phyloP scores from a whole-genome alignment of 2,329 filamentous ascomycete species.

The Alternaria metachromatica region DNA sequence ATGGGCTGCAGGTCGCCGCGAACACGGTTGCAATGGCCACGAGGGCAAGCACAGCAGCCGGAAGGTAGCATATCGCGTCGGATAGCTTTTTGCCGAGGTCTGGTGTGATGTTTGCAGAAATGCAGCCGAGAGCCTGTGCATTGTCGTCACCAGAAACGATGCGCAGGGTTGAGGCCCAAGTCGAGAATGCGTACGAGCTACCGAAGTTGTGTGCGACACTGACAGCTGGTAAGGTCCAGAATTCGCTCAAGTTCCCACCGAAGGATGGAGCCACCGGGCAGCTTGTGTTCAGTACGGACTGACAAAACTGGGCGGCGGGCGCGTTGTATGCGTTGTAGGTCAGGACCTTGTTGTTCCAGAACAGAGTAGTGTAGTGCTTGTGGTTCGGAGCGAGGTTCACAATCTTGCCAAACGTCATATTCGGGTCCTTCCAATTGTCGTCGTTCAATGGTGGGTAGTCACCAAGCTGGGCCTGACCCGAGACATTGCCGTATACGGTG shows the following conservation, averaged over 20 bases:
- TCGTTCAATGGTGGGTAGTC: slow-evolving; percentile 66
- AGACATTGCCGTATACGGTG: slow-evolving; percentile 90
- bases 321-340: slow-evolving; percentile 73
- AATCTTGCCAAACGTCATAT: slow-evolving; percentile 77
- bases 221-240: slow-evolving; percentile 71
- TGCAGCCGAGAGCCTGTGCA: slow-evolving; percentile 74
- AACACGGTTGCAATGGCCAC: slow-evolving; percentile 83
- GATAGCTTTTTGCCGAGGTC: slow-evolving; percentile 73
- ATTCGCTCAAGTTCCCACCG: slow-evolving; percentile 60
- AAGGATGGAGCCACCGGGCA: slow-evolving; percentile 84
- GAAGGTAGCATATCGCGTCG: slow-evolving; percentile 76
- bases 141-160: slow-evolving; percentile 75
- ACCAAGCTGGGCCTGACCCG: slow-evolving; percentile 68
- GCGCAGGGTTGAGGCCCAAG: slow-evolving; percentile 74
- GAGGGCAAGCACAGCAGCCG: slow-evolving; percentile 77
- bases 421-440: slow-evolving; percentile 65
- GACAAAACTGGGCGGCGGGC: slow-evolving; percentile 68
- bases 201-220: slow-evolving; percentile 75
- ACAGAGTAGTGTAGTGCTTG: slow-evolving; percentile 74
- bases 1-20: slow-evolving; percentile 88
- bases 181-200: slow-evolving; percentile 86
- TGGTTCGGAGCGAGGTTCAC: slow-evolving; percentile 64
- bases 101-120: slow-evolving; percentile 83
- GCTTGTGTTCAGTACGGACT: slow-evolving; percentile 53
- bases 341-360: slow-evolving; percentile 74